These are phyloP conservation scores for Russula abietina DNA, from an alignment of 768 basidiomycete species.

Conservation along the genomic window DNA sequence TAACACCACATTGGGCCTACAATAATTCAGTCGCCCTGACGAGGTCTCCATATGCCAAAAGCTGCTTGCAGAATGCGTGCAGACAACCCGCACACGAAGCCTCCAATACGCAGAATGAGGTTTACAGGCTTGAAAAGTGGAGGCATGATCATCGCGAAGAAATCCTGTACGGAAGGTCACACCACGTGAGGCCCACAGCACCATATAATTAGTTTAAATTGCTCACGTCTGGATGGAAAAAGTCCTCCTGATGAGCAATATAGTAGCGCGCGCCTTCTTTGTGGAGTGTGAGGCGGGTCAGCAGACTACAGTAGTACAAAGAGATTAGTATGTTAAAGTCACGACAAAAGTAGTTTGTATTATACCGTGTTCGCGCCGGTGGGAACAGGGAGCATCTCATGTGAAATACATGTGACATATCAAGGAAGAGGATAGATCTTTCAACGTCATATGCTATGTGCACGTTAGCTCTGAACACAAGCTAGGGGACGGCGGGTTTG, in stretches of 20 bases:
- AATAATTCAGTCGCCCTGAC: background rate
- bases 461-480: background rate
- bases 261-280: slow-evolving; percentile 32
- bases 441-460: slow-evolving; percentile 44
- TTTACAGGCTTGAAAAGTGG: slow-evolving; percentile 37
- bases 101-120: slow-evolving; percentile 28
- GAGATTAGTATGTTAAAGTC: background rate
- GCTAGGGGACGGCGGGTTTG: background rate
- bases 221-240: slow-evolving; percentile 48
- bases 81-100: slow-evolving; percentile 15
- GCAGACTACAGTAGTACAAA: background rate
- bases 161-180: slow-evolving; percentile 33
- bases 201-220: background rate
- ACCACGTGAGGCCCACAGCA: background rate
- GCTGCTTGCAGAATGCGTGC: slow-evolving; percentile 10
- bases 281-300: slow-evolving; percentile 47
- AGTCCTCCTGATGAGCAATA: slow-evolving; percentile 47
- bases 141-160: slow-evolving; percentile 40
- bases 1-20: background rate
- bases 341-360: slow-evolving; percentile 24
- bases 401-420: slow-evolving; percentile 49
- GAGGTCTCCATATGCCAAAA: slow-evolving; percentile 12
- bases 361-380: slow-evolving; percentile 43
- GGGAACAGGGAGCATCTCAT: slow-evolving; percentile 43
- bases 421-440: slow-evolving; percentile 41